Evolutionary conservation across 306 rosid species (phyloP), one percentile per base, ranked within the genome.

Genomic region (Cicer pinnatifidum): DNA sequence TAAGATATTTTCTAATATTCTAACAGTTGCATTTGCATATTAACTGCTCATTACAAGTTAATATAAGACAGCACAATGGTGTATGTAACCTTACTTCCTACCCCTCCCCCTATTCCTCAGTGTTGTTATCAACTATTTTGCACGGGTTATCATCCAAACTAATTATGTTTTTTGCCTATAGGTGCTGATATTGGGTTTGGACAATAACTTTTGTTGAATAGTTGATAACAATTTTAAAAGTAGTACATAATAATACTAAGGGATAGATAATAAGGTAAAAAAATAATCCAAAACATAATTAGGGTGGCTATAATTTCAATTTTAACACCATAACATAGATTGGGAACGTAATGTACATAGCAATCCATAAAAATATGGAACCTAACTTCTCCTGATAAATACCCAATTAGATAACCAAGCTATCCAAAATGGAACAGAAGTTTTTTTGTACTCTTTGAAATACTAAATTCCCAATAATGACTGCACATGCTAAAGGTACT

Each of bases 1-100:
- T n/a, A n/a, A n/a, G n/a, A n/a, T n/a, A n/a, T n/a, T n/a, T n/a
- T n/a, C n/a, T n/a, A n/a, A n/a, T n/a, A n/a, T n/a, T n/a, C n/a
- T n/a, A n/a, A n/a, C n/a, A n/a, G 53, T 44, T 66, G 59, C 75
- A 58, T 51, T 66, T 71, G 64, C 72, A 58, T 37, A 65, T 56
- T 69, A 47, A 44, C 58, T 65, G 47, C 53, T 62, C 46, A 64
- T 77, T 20, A 59, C 39, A 40, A 52, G 12, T 69, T 51, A 33
- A 33, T 35, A 13, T 13, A 67, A 48, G 57, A 8, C 12, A 40
- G 62, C 69, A 66, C 50, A 44, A 33, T 70, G 1, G 9, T 17
- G 72, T 50, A 28, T 28, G 35, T 10, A 47, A 40, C 51, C 57
- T 72, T 39, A 17, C 19, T 19, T 54, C 61, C 61, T 54, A 9